Evolutionary conservation across 1,284 basidiomycete species (phyloP).

Genomic region (Ustilago cynodontis): DNA sequence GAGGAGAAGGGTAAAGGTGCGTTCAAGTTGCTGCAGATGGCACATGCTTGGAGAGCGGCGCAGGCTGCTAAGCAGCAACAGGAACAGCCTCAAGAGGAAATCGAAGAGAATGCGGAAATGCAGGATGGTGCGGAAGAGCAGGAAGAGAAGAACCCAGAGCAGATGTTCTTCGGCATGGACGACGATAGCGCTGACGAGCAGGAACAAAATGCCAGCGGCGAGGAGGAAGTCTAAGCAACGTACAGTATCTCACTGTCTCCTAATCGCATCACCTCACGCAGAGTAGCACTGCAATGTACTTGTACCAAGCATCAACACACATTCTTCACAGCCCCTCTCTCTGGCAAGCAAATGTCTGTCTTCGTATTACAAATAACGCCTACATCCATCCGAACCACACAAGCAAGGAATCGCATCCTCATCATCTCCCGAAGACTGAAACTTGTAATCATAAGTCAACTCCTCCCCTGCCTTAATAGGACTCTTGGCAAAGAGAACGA

Average conservation of each 20-base stretch:
- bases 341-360: background rate
- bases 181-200: constrained; percentile 4
- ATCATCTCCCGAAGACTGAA: constrained; percentile 65
- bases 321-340: background rate
- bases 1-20: constrained; percentile 63
- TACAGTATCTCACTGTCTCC: background rate
- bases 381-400: constrained; percentile 71
- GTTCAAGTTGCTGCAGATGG: constrained; percentile 65
- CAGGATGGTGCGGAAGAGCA: background rate
- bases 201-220: background rate
- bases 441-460: constrained; percentile 70
- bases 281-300: constrained; percentile 18
- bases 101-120: background rate
- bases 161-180: constrained; percentile 18
- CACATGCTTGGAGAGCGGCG: constrained; percentile 62
- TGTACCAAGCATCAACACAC: constrained; percentile 1
- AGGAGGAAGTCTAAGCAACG: background rate
- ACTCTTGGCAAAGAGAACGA: constrained; percentile 95
- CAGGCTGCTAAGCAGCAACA: constrained; percentile 41
- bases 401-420: constrained; percentile 71
- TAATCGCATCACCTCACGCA: background rate
- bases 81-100: background rate
- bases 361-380: constrained; percentile 54
- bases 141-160: constrained; percentile 10
- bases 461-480: constrained; percentile 82